phyloP scores from a whole-genome alignment of 75 land plant species.

The Pinus taeda region DNA sequence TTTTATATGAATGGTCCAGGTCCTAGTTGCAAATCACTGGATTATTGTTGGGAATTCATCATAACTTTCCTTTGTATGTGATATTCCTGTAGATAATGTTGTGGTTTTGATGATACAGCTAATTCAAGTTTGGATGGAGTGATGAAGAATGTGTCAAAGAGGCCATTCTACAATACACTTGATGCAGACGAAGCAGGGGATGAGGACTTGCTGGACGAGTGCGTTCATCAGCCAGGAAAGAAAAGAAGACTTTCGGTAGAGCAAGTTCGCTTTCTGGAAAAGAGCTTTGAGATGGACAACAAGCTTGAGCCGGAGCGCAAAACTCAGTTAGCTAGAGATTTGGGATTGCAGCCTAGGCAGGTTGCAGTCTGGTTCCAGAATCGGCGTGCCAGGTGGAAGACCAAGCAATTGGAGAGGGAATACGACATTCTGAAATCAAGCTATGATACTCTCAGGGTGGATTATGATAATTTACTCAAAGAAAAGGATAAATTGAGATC shows the following conservation, averaged over 20 bases:
- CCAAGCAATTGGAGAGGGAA: neutral
- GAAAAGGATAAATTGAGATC: neutral
- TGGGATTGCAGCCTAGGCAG: conserved; percentile 6
- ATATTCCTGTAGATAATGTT: too few species aligned
- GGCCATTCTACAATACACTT: neutral
- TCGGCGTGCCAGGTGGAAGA: neutral
- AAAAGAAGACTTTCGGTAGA: neutral
- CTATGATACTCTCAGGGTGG: neutral
- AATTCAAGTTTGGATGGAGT: neutral
- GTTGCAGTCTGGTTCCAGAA: conserved; percentile 4
- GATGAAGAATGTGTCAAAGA: neutral
- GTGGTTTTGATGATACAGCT: too few species aligned
- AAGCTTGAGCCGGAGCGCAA: conserved; percentile 1
- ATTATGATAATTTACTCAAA: neutral
- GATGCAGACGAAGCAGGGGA: neutral
- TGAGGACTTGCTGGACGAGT: neutral
- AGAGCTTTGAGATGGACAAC: conserved; percentile 1
- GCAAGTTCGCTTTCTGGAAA: neutral
- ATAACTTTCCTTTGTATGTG: too few species aligned
- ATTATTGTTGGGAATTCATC: too few species aligned
- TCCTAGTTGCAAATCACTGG: too few species aligned
- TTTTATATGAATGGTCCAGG: too few species aligned
- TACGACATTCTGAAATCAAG: neutral
- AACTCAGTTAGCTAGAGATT: conserved; percentile 1
- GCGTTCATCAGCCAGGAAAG: conserved; percentile 1